Base-by-base conservation (phyloP, 179 eudicot species). In the Heliamphora pulchella region DNA sequence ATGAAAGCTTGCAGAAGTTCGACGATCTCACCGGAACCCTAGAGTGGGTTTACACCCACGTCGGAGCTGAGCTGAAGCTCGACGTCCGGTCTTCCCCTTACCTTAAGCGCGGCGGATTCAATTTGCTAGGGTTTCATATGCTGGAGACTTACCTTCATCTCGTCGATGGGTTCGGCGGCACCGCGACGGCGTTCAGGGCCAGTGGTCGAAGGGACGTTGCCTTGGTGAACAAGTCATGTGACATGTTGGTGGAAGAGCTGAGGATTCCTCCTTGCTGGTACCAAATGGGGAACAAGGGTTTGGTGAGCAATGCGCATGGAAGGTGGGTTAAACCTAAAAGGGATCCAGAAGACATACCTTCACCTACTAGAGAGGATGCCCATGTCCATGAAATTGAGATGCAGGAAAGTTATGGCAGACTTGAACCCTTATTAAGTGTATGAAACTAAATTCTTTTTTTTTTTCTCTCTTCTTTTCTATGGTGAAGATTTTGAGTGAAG, bases 291-390 rank as follows among this genome's bases (percentile, higher is more conserved):
- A 82, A 90, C 74, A 93, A 91, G 76, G 97, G 94, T 6, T 65
- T 93, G 8, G 90, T 86, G 55, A 76, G 84, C 14, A 93, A 93
- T 81, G 83, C 11, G 15, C 82, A 85, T 79, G 97, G 96, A 6
- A 89, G 97, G 71, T 93, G 97, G 97, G 93, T 91, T 55, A 91
- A 90, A 82, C 95, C 97, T 0, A 86, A 55, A 67, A 87, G 97
- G 78, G 92, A 93, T 47, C 91, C 87, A 3, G 89, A 90, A 78
- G 96, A 93, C 81, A 77, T 91, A 75, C 97, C 97, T 13, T 86
- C 91, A 2, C 93, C 91, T 63, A 79, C 80, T 31, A 22, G 51
- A 53, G 79, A 83, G 76, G 74, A 67, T 80, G 43, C 41, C 8
- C 46, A 22, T 13, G 17, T 41, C 18, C 55, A 47, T 48, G 59